Conservation (phyloP, 495 filamentous ascomycete species). For the Amorphotheca resinae region DNA sequence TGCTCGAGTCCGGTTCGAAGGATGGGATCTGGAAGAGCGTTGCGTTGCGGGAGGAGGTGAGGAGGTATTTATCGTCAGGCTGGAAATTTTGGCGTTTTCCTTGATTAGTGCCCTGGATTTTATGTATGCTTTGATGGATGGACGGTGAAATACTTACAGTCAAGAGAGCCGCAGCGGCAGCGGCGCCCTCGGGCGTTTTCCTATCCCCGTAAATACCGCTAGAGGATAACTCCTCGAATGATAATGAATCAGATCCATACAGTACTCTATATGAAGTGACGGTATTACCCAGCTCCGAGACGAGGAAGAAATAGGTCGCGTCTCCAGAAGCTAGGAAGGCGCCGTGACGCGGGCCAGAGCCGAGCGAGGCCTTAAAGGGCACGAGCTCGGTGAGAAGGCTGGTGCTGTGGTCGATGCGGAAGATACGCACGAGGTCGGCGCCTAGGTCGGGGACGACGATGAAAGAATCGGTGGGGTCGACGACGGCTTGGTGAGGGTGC, state of each 20-base stretch:
- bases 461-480: constrained; percentile 57
- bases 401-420: constrained; percentile 34
- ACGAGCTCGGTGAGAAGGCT: constrained; percentile 24
- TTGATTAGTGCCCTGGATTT: too few species aligned
- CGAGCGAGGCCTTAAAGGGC: constrained; percentile 27
- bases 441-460: constrained; percentile 60
- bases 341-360: constrained; percentile 57
- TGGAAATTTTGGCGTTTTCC: constrained; percentile 21
- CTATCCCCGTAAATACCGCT: constrained; percentile 29
- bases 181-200: constrained; percentile 26
- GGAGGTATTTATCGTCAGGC: constrained; percentile 47
- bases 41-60: constrained; percentile 52
- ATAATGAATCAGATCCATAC: constrained; percentile 36
- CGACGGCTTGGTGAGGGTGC: constrained; percentile 57
- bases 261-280: constrained; percentile 45
- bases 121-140: too few species aligned
- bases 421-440: constrained; percentile 56
- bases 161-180: constrained; percentile 45
- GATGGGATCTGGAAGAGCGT: constrained; percentile 32
- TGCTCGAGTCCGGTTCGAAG: constrained; percentile 31
- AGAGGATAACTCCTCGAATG: constrained; percentile 32
- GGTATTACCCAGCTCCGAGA: constrained; percentile 47
- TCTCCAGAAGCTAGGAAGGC: constrained; percentile 38
- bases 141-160: constrained; percentile 19
- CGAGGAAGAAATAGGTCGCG: constrained; percentile 46